Conservation (phyloP, 768 basidiomycete genomes). For the Macrocybe gigantea region DNA sequence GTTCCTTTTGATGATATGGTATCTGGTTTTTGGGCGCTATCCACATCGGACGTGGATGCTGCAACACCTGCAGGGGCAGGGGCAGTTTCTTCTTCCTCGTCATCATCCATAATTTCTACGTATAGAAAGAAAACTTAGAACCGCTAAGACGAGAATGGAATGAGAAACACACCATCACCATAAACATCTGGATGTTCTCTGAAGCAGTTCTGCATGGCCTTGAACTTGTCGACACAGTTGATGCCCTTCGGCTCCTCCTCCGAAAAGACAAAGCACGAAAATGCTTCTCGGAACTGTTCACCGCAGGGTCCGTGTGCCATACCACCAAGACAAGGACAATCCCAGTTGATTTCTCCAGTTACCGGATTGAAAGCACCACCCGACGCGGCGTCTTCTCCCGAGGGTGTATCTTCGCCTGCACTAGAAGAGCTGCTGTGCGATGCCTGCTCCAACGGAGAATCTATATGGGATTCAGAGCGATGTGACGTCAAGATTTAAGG, state of each 20-base stretch:
- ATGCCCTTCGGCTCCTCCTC: slow-evolving; percentile 97
- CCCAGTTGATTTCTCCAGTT: slow-evolving; percentile 99
- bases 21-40: neutral
- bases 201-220: slow-evolving; percentile 97
- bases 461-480: too few species aligned
- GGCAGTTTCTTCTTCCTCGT: slow-evolving; percentile 33
- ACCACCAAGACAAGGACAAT: slow-evolving; percentile 96
- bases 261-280: slow-evolving; percentile 94
- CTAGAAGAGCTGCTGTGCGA: too few species aligned
- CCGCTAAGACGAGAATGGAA: slow-evolving; percentile 3
- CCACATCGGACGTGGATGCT: neutral
- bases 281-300: slow-evolving; percentile 86
- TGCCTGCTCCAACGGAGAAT: too few species aligned
- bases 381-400: slow-evolving; percentile 4
- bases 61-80: slow-evolving; percentile 8
- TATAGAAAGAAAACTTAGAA: slow-evolving; percentile 2
- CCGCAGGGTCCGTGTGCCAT: slow-evolving; percentile 99
- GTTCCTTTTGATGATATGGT: neutral
- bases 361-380: slow-evolving; percentile 82
- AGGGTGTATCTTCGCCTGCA: too few species aligned
- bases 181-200: slow-evolving; percentile 94
- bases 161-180: slow-evolving; percentile 66
- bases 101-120: slow-evolving; percentile 65
- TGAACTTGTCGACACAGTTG: slow-evolving; percentile 96
- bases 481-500: neutral